phyloP scores from a whole-genome alignment of 2,329 filamentous ascomycete species.

The Pseudogymnoascus sp. region DNA sequence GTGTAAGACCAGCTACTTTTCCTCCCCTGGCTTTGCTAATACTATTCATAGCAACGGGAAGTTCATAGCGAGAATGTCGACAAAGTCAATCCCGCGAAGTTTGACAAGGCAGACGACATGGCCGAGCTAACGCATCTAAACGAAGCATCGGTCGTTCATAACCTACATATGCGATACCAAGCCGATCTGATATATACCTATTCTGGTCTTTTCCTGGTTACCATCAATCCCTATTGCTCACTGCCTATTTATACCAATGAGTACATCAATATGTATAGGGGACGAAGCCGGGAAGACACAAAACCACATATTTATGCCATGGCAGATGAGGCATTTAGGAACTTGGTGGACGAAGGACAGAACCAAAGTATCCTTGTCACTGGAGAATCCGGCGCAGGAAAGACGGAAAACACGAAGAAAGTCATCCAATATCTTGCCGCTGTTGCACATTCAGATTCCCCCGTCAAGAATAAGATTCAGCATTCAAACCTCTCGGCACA shows the following conservation, averaged over 20 bases:
- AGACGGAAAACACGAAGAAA: slow-evolving; percentile 99
- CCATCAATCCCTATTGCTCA: slow-evolving; percentile 92
- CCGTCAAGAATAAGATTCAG: slow-evolving; percentile 52
- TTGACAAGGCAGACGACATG: slow-evolving; percentile 99
- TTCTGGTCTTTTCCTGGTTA: slow-evolving; percentile 92
- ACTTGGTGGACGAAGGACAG: slow-evolving; percentile 86
- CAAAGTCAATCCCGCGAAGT: slow-evolving; percentile 98
- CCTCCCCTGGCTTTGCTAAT: slow-evolving; percentile 18
- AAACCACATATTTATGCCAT: slow-evolving; percentile 97
- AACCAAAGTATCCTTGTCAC: slow-evolving; percentile 98
- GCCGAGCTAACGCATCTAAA: slow-evolving; percentile 96
- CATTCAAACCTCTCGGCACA: slow-evolving; percentile 90
- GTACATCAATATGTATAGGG: slow-evolving; percentile 97
- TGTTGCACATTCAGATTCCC: slow-evolving; percentile 78
- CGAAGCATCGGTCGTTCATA: slow-evolving; percentile 95
- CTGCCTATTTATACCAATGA: slow-evolving; percentile 94
- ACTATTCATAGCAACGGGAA: slow-evolving; percentile 65
- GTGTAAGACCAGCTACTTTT: slow-evolving; percentile 47
- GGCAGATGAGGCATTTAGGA: slow-evolving; percentile 93
- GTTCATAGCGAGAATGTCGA: slow-evolving; percentile 83
- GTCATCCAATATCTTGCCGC: slow-evolving; percentile 97
- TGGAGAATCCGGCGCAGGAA: slow-evolving; percentile 94
- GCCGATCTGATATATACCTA: slow-evolving; percentile 97
- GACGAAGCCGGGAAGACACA: slow-evolving; percentile 82
- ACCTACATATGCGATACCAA: slow-evolving; percentile 90